A percentile compares a stretch with the other conserved stretches of the same genome.
Evolutionary conservation across 805 yeast genomes (phyloP).

Genomic region (Teunomyces funiuensis): DNA sequence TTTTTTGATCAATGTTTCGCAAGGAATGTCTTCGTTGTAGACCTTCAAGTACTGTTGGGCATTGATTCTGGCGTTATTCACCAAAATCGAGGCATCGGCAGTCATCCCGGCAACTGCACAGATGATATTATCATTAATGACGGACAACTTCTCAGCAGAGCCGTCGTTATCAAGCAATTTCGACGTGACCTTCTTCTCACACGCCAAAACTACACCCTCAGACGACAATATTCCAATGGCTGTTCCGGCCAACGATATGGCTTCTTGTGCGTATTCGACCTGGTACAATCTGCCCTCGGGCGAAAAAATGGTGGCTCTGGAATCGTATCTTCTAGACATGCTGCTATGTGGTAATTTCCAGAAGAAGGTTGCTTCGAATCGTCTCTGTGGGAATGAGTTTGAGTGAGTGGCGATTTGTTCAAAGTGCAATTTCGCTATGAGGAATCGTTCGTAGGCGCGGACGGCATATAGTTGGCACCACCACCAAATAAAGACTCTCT

Average conservation of each 20-base stretch:
- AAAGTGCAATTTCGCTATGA: background rate
- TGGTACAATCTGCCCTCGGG: constrained; percentile 98
- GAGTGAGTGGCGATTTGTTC: constrained; percentile 4
- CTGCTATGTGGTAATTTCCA: constrained; percentile 2
- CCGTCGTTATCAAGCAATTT: constrained; percentile 92
- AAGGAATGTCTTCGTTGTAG: constrained; percentile 92
- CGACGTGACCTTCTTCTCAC: constrained; percentile 93
- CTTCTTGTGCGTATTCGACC: constrained; percentile 95
- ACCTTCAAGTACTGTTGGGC: constrained; percentile 85
- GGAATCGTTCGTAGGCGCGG: background rate
- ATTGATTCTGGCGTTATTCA: constrained; percentile 78
- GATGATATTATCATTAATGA: constrained; percentile 75
- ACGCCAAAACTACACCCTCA: constrained; percentile 93
- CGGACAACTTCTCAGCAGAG: constrained; percentile 88
- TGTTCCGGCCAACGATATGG: constrained; percentile 80
- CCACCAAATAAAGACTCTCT: background rate
- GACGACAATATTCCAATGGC: constrained; percentile 74
- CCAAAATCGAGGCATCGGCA: constrained; percentile 91
- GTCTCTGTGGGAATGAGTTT: background rate
- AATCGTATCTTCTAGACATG: constrained; percentile 96
- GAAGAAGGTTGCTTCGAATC: background rate
- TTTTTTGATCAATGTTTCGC: constrained; percentile 82
- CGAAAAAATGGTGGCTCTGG: constrained; percentile 96
- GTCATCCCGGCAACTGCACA: constrained; percentile 98
- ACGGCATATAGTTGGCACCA: constrained; percentile 1